These are phyloP conservation scores for Chiua virens DNA, from an alignment of 768 basidiomycete species.

Conservation along the genomic window DNA sequence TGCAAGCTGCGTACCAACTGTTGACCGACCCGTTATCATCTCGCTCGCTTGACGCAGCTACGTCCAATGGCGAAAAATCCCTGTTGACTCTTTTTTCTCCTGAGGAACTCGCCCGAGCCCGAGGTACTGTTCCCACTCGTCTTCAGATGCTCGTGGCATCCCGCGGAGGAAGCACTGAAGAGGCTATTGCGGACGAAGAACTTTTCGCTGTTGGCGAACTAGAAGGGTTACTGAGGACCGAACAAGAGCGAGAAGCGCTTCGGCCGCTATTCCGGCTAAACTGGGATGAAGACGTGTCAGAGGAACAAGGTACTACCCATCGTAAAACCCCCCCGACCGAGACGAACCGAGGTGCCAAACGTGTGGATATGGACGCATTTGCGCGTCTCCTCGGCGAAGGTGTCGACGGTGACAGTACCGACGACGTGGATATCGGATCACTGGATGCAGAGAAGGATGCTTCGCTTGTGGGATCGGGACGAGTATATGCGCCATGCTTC, in stretches of 20 bases:
- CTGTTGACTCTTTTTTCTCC: conserved; percentile 46
- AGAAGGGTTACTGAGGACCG: conserved; percentile 55
- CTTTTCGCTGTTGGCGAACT: conserved; percentile 69
- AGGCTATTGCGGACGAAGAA: conserved; percentile 64
- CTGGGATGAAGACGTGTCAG: conserved; percentile 32
- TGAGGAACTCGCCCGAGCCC: conserved; percentile 28
- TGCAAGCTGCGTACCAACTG: conserved; percentile 52
- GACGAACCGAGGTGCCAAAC: conserved; percentile 33
- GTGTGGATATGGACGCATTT: conserved; percentile 60
- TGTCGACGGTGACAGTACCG: conserved; percentile 21
- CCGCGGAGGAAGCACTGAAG: conserved; percentile 55
- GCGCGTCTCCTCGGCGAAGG: conserved; percentile 45
- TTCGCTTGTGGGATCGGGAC: conserved; percentile 12
- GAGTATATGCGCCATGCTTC: conserved; percentile 7
- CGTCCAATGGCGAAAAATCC: conserved; percentile 24
- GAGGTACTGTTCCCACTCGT: conserved; percentile 50
- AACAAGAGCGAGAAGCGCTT: conserved; percentile 51
- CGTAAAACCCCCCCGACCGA: conserved; percentile 9
- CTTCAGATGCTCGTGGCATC: conserved; percentile 59
- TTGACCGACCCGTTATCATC: conserved; percentile 57
- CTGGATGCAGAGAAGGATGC: conserved; percentile 25
- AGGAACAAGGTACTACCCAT: conserved; percentile 22
- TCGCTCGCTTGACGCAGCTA: conserved; percentile 14
- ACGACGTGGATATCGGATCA: conserved; percentile 21
- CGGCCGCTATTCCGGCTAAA: conserved; percentile 35